Evolutionary conservation across 2,329 filamentous ascomycete species (phyloP).

Genomic region (Ophiostoma populinum): DNA sequence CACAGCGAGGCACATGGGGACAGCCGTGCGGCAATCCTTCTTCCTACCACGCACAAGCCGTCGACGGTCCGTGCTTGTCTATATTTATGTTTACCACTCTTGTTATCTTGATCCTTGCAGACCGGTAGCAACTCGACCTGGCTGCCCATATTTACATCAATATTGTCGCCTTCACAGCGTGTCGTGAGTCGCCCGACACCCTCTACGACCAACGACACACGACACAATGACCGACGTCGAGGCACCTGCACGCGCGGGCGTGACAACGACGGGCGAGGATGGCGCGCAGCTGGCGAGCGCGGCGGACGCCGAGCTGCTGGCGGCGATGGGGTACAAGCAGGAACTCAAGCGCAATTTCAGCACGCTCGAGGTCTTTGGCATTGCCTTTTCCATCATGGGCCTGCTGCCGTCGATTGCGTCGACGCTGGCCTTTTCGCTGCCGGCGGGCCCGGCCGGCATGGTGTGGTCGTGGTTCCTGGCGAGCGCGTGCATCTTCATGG

Average conservation of each 20-base stretch:
- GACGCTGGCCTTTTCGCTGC: slow-evolving; percentile 39
- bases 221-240: slow-evolving; percentile 11
- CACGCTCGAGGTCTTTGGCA: slow-evolving; percentile 43
- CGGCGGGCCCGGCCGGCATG: slow-evolving; percentile 41
- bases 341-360: slow-evolving; percentile 44
- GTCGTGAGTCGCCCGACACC: too few relatives aligned
- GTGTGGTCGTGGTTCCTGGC: slow-evolving; percentile 47
- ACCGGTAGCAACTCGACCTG: too few relatives aligned
- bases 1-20: too few relatives aligned
- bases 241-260: slow-evolving; percentile 9
- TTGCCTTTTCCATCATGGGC: slow-evolving; percentile 43
- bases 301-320: slow-evolving; percentile 18
- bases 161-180: too few relatives aligned
- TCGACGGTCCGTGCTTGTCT: too few relatives aligned
- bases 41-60: too few relatives aligned
- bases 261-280: slow-evolving; percentile 9
- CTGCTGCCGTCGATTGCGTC: slow-evolving; percentile 42
- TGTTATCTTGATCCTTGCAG: too few relatives aligned
- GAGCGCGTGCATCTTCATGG: slow-evolving; percentile 37
- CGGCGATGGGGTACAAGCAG: slow-evolving; percentile 27
- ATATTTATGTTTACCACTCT: too few relatives aligned
- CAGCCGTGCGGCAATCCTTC: too few relatives aligned
- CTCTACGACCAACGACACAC: too few relatives aligned
- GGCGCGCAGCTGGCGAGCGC: slow-evolving; percentile 13
- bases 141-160: too few relatives aligned